Percentiles rank a stretch among this genome's conserved stretches.
Conservation (phyloP, 192 early-diverging fungal species). For the Bifiguratus adelaidae region DNA sequence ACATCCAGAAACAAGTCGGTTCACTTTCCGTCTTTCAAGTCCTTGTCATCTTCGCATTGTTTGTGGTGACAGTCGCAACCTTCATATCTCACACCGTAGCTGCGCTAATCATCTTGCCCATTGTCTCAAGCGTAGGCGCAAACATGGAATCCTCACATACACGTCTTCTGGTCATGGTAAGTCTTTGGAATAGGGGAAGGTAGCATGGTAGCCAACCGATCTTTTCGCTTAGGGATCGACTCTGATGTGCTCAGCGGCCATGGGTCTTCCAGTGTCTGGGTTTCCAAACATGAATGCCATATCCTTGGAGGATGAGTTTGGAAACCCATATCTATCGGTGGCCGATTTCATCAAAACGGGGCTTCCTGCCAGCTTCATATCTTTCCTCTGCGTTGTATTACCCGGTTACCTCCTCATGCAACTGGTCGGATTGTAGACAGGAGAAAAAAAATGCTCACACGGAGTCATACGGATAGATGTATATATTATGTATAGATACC, state of each 20-base stretch:
- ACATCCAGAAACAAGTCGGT: constrained; percentile 38
- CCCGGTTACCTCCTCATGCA: constrained; percentile 58
- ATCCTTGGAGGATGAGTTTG: constrained; percentile 50
- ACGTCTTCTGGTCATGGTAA: constrained; percentile 59
- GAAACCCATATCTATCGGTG: constrained; percentile 49
- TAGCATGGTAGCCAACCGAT: too few species aligned
- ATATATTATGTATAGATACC: too few species aligned
- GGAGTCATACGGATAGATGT: too few species aligned
- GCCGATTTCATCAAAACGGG: constrained; percentile 59
- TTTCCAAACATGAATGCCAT: constrained; percentile 76
- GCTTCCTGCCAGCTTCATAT: constrained; percentile 39
- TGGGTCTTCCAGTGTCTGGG: constrained; percentile 68
- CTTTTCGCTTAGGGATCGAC: too few species aligned
- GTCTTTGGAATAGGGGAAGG: too few species aligned
- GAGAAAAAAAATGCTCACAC: too few species aligned
- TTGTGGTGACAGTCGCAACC: constrained; percentile 56
- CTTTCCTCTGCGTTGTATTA: constrained; percentile 38
- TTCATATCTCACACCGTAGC: constrained; percentile 77
- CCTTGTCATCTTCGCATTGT: constrained; percentile 41
- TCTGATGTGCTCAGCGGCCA: constrained; percentile 53
- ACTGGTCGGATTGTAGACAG: too few species aligned
- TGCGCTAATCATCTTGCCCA: constrained; percentile 65
- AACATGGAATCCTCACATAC: constrained; percentile 55
- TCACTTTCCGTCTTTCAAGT: constrained; percentile 38
- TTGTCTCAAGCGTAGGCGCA: constrained; percentile 56